Conservation (phyloP, 1,284 basidiomycete species). For the Fomitopsis schrenkii region DNA sequence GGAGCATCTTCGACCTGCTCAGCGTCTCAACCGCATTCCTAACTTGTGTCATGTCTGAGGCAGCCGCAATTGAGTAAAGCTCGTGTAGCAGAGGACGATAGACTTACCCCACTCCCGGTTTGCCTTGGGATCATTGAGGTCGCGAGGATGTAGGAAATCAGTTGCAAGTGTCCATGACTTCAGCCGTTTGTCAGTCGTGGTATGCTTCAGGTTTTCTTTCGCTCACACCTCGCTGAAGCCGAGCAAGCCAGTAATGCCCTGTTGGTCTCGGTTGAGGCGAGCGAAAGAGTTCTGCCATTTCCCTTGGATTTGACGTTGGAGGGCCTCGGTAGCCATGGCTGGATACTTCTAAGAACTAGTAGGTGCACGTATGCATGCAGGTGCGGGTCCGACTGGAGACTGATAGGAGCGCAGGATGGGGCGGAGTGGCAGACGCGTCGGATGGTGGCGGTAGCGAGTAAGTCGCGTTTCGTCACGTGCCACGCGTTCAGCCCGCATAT, state of each 20-base stretch:
- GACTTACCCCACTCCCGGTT: slow-evolving; percentile 34
- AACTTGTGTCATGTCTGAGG: slow-evolving; percentile 44
- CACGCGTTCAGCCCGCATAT: background rate
- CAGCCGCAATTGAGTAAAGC: too few species aligned
- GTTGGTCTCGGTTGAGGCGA: slow-evolving; percentile 56
- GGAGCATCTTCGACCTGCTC: slow-evolving; percentile 51
- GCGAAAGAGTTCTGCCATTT: slow-evolving; percentile 72
- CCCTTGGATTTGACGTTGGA: slow-evolving; percentile 52
- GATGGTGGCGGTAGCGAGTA: slow-evolving; percentile 1
- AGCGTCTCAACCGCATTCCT: slow-evolving; percentile 52
- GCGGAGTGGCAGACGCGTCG: slow-evolving; percentile 6
- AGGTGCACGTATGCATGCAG: background rate
- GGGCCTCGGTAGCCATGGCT: slow-evolving; percentile 12
- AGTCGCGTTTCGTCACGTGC: slow-evolving; percentile 11
- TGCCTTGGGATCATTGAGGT: slow-evolving; percentile 37
- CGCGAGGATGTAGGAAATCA: slow-evolving; percentile 52
- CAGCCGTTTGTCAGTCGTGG: background rate
- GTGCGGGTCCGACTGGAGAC: background rate
- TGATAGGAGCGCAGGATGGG: background rate
- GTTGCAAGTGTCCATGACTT: slow-evolving; percentile 65
- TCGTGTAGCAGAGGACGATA: background rate
- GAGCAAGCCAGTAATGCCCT: slow-evolving; percentile 64
- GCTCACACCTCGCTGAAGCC: slow-evolving; percentile 53
- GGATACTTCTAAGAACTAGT: background rate
- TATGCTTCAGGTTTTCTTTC: background rate